These are phyloP conservation scores for Colletotrichum orbiculare DNA, from an alignment of 2,329 filamentous ascomycete genomes.

Conservation along the genomic window DNA sequence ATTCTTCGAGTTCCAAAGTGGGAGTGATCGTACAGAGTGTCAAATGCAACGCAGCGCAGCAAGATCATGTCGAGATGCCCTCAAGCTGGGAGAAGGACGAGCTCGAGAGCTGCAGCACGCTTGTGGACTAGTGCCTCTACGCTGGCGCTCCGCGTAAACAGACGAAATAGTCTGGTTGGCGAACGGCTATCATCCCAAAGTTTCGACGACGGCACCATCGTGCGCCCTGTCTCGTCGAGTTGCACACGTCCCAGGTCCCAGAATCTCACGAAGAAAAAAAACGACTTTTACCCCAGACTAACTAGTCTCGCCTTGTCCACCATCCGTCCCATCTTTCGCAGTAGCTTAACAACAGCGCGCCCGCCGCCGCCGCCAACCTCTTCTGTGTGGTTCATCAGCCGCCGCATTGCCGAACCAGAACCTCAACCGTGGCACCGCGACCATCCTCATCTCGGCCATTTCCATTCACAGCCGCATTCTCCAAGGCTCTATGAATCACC, in stretches of 20 bases:
- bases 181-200: slow-evolving; percentile 34
- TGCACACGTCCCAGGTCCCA: slow-evolving; percentile 32
- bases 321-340: slow-evolving; percentile 26
- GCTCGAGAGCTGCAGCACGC: slow-evolving; percentile 6
- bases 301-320: slow-evolving; percentile 23
- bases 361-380: slow-evolving; percentile 9
- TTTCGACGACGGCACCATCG: slow-evolving; percentile 31
- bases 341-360: slow-evolving; percentile 17
- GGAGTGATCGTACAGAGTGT: slow-evolving; percentile 1
- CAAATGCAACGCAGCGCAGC: slow-evolving; percentile 3
- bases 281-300: slow-evolving; percentile 32
- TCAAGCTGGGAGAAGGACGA: slow-evolving; percentile 13
- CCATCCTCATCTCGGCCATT: slow-evolving; percentile 32
- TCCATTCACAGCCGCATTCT: slow-evolving; percentile 14
- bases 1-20: background rate
- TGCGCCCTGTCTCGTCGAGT: slow-evolving; percentile 28
- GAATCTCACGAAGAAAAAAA: slow-evolving; percentile 10
- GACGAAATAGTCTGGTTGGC: slow-evolving; percentile 16
- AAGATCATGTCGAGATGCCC: slow-evolving; percentile 19
- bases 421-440: slow-evolving; percentile 28
- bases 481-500: slow-evolving; percentile 3
- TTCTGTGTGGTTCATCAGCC: slow-evolving; percentile 29
- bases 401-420: slow-evolving; percentile 32
- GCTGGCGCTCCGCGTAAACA: slow-evolving; percentile 26
- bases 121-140: background rate